These are phyloP conservation scores for Claviceps paspali DNA, from an alignment of 2,329 filamentous ascomycete genomes.

Conservation along the genomic window DNA sequence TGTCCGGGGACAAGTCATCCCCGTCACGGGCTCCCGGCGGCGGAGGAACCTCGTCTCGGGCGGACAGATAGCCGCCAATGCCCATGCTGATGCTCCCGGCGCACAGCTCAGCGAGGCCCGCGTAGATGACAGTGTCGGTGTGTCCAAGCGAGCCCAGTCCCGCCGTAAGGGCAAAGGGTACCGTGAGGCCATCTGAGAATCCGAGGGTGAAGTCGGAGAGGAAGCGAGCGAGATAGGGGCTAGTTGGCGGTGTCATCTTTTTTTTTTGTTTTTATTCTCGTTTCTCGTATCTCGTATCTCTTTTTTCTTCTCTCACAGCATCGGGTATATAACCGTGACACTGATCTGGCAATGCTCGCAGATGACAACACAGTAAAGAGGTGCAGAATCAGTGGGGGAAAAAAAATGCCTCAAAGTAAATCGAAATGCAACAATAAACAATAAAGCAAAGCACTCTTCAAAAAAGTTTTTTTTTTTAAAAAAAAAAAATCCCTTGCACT, in stretches of 20 bases:
- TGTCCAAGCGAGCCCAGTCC: conserved; percentile 47
- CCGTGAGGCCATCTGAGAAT: conserved; percentile 58
- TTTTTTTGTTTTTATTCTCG: background rate
- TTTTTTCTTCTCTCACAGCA: no score
- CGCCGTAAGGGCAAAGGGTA: conserved; percentile 60
- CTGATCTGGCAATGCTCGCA: no score
- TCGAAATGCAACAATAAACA: no score
- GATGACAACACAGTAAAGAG: background rate
- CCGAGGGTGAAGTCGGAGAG: conserved; percentile 55
- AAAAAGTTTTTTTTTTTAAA: no score
- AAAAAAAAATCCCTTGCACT: no score
- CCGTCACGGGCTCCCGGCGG: conserved; percentile 6
- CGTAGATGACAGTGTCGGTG: conserved; percentile 48
- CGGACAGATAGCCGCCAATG: conserved; percentile 53
- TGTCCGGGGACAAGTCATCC: background rate
- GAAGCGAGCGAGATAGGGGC: conserved; percentile 23
- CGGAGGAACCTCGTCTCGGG: conserved; percentile 22
- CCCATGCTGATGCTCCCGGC: conserved; percentile 62
- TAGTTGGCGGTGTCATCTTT: conserved; percentile 5
- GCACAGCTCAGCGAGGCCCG: conserved; percentile 54
- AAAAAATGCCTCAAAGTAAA: no score
- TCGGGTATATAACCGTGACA: no score
- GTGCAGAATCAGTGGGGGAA: no score
- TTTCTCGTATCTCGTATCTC: background rate
- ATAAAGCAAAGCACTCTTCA: no score